These are phyloP conservation scores for Leccinum incarnatum DNA, from an alignment of 768 basidiomycete genomes.

Conservation along the genomic window DNA sequence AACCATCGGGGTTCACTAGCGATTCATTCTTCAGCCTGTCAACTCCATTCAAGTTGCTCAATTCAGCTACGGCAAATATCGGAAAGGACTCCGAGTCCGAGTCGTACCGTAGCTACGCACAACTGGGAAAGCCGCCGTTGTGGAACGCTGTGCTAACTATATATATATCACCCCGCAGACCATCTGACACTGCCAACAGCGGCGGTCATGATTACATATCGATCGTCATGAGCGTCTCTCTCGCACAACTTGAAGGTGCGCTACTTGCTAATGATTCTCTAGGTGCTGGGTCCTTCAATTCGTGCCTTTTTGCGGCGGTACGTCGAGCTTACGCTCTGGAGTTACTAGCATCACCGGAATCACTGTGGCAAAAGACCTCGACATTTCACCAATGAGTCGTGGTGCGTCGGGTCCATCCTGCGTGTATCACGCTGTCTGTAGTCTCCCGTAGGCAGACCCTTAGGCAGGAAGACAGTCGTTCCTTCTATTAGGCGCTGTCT, in stretches of 20 bases:
- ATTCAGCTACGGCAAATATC: neutral
- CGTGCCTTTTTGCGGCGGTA: neutral
- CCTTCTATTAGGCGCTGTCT: neutral
- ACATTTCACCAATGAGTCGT: conserved; percentile 44
- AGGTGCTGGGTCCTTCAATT: neutral
- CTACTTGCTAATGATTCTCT: neutral
- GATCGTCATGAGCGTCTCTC: neutral
- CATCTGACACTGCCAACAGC: neutral
- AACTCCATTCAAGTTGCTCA: neutral
- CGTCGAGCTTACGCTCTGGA: neutral
- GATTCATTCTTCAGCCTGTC: neutral
- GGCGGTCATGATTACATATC: neutral
- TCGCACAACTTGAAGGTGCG: neutral
- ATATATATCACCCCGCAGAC: neutral
- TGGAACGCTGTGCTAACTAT: conserved; percentile 1
- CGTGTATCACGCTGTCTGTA: conserved; percentile 1
- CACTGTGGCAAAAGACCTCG: conserved; percentile 4
- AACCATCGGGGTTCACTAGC: neutral
- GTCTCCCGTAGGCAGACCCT: no score
- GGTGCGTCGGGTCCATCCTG: conserved; percentile 28
- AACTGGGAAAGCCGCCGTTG: neutral
- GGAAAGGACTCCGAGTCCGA: neutral
- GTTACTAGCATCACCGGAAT: neutral
- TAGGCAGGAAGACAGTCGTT: no score
- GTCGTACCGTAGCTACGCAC: neutral